Evolutionary conservation across 371 early-diverging fungal genomes (phyloP), one percentile per base, ranked within the genome.

Genomic region (Umbelopsis sp.): DNA sequence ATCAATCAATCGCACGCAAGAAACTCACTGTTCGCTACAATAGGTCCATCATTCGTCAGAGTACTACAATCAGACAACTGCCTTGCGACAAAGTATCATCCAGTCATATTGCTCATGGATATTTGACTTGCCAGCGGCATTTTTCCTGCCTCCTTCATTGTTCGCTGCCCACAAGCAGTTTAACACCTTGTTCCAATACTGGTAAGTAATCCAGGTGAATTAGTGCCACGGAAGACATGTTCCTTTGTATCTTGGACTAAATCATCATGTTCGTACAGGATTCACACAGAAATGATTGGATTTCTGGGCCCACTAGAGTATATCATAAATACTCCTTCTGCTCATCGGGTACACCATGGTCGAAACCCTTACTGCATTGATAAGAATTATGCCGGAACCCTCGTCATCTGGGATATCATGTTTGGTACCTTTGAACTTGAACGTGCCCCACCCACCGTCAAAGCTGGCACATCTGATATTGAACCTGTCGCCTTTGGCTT

Each of bases 341-440:
- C 83, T 24, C 87, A 87, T 73, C 76, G 86, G 41, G 81, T 87
- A 24, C 87, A 87, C 63, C 87, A 87, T 53, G 87, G 85, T 37
- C 74, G 87, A 18, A 87, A 87, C 70, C 86, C 81, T 12, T 85
- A 85, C 69, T 87, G 86, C 71, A 87, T 87, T 64, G 87, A 87
- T 68, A 85, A 87, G 71, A 87, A 87, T 69, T 87, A 85, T 69
- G 86, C 77, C 16, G 87, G 83, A 18, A 82, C 84, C 2, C 74
- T 87, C 51, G 85, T 87, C 50, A 87, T 85, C 71, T 87, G 86
- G 86, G 87, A 87, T 53, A 78, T 80, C 20, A 38, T 87, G 53
- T 87, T 87, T 78, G 87, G 86, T 22, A 87, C 87, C 9, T 87
- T 80, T 74, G 82, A 80, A 37, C 66, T 73, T 29, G 87, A 87